These are phyloP conservation scores for Scedosporium apiospermum DNA, from an alignment of 2,329 filamentous ascomycete genomes.

Conservation along the genomic window DNA sequence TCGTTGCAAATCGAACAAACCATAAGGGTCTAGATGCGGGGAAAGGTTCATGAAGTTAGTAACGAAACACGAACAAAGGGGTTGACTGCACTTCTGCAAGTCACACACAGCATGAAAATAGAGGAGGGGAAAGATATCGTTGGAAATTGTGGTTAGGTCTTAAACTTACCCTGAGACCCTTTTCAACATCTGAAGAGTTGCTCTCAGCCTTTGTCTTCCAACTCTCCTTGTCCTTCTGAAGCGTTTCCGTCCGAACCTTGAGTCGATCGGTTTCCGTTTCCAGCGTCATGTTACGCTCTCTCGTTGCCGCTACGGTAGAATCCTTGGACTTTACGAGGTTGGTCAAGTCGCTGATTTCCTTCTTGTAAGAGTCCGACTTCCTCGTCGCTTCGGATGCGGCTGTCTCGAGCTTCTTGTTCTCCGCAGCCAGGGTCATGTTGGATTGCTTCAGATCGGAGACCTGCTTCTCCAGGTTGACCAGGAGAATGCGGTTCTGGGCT, in stretches of 20 bases:
- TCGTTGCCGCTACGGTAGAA: constrained; percentile 37
- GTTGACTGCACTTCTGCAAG: no score
- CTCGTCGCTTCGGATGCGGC: constrained; percentile 61
- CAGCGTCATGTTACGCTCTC: constrained; percentile 49
- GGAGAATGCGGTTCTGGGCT: constrained; percentile 60
- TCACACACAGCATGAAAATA: neutral
- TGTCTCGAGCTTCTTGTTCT: constrained; percentile 68
- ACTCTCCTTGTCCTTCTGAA: constrained; percentile 72
- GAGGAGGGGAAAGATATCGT: neutral
- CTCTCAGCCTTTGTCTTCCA: constrained; percentile 78
- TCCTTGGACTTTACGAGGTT: constrained; percentile 70
- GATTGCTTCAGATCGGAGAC: constrained; percentile 72
- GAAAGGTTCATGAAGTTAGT: neutral
- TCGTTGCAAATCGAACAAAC: constrained; percentile 88
- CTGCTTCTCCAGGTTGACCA: constrained; percentile 86
- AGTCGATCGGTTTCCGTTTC: constrained; percentile 74
- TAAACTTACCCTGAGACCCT: constrained; percentile 71
- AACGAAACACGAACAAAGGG: neutral
- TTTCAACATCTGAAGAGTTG: constrained; percentile 73
- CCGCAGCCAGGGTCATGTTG: constrained; percentile 58
- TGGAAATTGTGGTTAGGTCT: neutral
- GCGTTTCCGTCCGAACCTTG: constrained; percentile 65
- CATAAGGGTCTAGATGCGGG: constrained; percentile 9
- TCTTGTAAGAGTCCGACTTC: constrained; percentile 60
- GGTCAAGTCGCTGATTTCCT: constrained; percentile 69